Base-by-base conservation (phyloP, 306 rosid genomes). In the Vigna nakashimae region DNA sequence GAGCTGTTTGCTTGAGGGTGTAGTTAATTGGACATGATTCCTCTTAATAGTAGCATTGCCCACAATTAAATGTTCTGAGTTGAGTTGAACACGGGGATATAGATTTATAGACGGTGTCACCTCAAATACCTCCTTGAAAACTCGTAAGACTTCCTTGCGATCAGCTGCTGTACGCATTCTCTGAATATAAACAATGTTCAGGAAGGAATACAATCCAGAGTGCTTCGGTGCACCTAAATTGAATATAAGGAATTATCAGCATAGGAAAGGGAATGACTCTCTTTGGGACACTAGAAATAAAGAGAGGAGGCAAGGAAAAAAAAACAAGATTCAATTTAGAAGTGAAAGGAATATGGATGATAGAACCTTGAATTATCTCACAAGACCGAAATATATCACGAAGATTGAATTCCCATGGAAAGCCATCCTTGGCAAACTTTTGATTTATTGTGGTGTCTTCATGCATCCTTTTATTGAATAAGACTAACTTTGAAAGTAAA, bases 381-480 rank as follows among this genome's bases (percentile, higher is more conserved):
- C 98, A 95, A 2, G 90, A 95, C 70, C 98, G 95, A 81, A 95
- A 66, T 51, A 95, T 90, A 86, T 95, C 98, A 65, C 98, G 93
- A 46, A 95, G 92, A 86, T 92, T 95, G 67, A 95, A 95, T 84
- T 95, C 98, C 98, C 98, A 95, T 17, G 98, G 98, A 16, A 92
- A 88, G 22, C 98, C 98, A 56, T 88, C 93, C 85, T 86, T 91
- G 52, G 92, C 96, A 86, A 95, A 95, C 71, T 86, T 92, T 71
- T 75, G 85, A 85, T 90, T 53, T 78, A 89, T 2, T 89, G 90
- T 89, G 59, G 86, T 88, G 9, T 92, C 97, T 77, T 92, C 97
- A 63, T 89, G 88, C 90, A 95, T 84, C 74, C 88, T 85, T 82
- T 80, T 91, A 80, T 95, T 95, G 65, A 95, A 95, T 71, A 77